Conservation (phyloP, 2,329 filamentous ascomycete genomes). For the Fusarium foetens region DNA sequence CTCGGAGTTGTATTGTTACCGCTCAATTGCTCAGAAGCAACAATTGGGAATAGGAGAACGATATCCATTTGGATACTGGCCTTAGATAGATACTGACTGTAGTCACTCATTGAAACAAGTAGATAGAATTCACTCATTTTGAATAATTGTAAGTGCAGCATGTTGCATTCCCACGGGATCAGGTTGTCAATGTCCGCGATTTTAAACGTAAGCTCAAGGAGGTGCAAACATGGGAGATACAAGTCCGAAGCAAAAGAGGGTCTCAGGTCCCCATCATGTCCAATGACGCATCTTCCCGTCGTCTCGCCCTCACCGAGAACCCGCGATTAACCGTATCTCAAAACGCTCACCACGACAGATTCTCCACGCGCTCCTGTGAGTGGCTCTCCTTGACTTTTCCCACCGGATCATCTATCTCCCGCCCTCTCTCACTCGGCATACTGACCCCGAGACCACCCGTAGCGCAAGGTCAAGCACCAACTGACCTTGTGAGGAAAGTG, state of each 20-base stretch:
- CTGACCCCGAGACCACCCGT: conserved; percentile 45
- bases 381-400: not conserved
- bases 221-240: conserved; percentile 26
- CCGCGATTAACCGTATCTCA: conserved; percentile 43
- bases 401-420: conserved; percentile 41
- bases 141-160: not conserved
- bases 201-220: conserved; percentile 16
- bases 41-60: not conserved
- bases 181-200: conserved; percentile 34
- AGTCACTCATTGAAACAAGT: not conserved
- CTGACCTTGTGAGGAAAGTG: conserved; percentile 21
- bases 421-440: conserved; percentile 35
- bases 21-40: not conserved
- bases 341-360: conserved; percentile 19
- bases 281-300: conserved; percentile 38
- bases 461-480: conserved; percentile 35
- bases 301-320: conserved; percentile 40
- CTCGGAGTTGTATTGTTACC: conserved; percentile 5
- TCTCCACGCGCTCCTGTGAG: conserved; percentile 17
- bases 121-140: conserved; percentile 5
- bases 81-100: not conserved
- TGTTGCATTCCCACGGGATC: conserved; percentile 11
- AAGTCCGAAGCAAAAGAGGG: conserved; percentile 32
- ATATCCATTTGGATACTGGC: not conserved
- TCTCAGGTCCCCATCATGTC: conserved; percentile 5